Conservation (phyloP, 2,329 filamentous ascomycete genomes). For the Cercospora zeina region DNA sequence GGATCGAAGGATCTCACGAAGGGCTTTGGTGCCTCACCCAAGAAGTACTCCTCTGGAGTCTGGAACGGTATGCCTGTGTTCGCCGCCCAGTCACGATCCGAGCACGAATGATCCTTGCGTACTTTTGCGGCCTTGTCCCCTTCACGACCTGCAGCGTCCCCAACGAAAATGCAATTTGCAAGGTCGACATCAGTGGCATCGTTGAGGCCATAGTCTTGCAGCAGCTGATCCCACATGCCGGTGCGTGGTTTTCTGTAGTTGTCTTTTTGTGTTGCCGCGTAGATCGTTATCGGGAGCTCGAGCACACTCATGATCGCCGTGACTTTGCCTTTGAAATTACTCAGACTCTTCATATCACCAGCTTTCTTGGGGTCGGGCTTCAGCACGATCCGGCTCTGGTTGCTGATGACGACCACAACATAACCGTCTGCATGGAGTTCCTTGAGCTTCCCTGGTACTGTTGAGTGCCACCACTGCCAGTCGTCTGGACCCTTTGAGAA, state of each 20-base stretch:
- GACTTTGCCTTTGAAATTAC: conserved; percentile 81
- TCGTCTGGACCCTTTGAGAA: conserved; percentile 71
- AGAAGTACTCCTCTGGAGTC: conserved; percentile 91
- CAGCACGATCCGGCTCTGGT: conserved; percentile 80
- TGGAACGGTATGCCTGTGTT: conserved; percentile 79
- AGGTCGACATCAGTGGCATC: conserved; percentile 63
- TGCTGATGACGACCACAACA: conserved; percentile 76
- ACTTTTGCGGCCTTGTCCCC: conserved; percentile 42
- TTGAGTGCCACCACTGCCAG: conserved; percentile 90
- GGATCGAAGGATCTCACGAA: conserved; percentile 74
- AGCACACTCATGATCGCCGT: conserved; percentile 67
- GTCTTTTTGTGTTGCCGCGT: conserved; percentile 83
- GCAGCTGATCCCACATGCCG: conserved; percentile 80
- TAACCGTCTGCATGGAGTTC: conserved; percentile 73
- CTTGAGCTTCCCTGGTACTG: conserved; percentile 67
- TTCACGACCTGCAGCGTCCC: conserved; percentile 70
- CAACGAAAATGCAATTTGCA: conserved; percentile 76
- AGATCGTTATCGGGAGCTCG: conserved; percentile 74
- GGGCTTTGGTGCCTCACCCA: conserved; percentile 63
- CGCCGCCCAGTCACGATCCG: conserved; percentile 73
- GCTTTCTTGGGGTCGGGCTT: conserved; percentile 66
- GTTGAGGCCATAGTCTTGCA: conserved; percentile 54
- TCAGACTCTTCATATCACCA: conserved; percentile 64
- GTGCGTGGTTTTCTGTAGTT: conserved; percentile 80
- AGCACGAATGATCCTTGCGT: conserved; percentile 60